phyloP scores from a whole-genome alignment of 768 basidiomycete genomes.

The Russula compacta region DNA sequence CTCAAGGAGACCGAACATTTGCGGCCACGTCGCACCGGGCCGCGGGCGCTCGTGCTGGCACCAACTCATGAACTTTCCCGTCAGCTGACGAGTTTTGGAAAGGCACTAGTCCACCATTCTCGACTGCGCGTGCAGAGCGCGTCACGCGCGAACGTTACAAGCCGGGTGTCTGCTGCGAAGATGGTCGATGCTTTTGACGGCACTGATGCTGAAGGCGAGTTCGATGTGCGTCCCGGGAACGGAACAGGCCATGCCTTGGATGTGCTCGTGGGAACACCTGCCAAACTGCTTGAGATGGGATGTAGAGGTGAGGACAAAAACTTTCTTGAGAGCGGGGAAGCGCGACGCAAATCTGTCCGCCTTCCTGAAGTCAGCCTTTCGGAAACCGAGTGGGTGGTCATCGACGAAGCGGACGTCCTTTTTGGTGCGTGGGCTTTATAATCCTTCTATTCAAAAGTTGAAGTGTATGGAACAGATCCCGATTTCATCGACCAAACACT shows the following conservation, averaged over 20 bases:
- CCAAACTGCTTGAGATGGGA: conserved; percentile 53
- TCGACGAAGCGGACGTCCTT: conserved; percentile 88
- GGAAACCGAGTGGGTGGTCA: conserved; percentile 78
- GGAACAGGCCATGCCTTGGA: conserved; percentile 34
- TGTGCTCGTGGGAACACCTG: conserved; percentile 54
- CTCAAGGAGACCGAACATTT: conserved; percentile 57
- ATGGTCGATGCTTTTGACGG: conserved; percentile 32
- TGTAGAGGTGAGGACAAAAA: conserved; percentile 43
- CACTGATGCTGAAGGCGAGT: conserved; percentile 21
- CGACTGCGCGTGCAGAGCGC: conserved; percentile 71
- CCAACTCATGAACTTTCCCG: conserved; percentile 87
- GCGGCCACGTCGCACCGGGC: conserved; percentile 27
- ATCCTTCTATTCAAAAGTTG: not conserved
- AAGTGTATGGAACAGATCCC: conserved; percentile 41
- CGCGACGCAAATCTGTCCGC: conserved; percentile 29
- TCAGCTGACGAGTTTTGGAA: conserved; percentile 68
- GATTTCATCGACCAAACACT: conserved; percentile 76
- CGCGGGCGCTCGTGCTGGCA: conserved; percentile 72
- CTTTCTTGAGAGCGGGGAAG: conserved; percentile 25
- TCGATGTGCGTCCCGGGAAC: conserved; percentile 18
- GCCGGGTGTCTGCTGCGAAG: conserved; percentile 36
- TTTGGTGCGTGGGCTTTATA: conserved; percentile 48
- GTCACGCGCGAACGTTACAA: conserved; percentile 45
- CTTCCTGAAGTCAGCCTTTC: conserved; percentile 53
- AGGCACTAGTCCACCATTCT: conserved; percentile 60